Evolutionary conservation across 2,329 filamentous ascomycete genomes (phyloP).

Genomic region (Fonsecaea pedrosoi): DNA sequence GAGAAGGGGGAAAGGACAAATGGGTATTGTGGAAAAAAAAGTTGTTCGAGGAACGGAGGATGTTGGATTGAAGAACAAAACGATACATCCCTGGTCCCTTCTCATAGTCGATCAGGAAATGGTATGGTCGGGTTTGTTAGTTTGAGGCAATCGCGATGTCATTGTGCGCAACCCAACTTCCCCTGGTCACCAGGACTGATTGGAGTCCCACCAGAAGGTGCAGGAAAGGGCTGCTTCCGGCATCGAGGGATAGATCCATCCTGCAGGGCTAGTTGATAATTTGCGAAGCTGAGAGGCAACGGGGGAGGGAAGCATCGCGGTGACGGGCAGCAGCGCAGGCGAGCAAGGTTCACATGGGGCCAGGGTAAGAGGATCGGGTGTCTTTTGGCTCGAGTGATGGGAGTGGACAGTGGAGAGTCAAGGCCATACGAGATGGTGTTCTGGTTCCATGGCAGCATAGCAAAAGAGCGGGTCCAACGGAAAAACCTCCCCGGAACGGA

Average conservation of each 20-base stretch:
- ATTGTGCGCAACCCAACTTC: constrained; percentile 9
- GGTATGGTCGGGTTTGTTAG: constrained; percentile 13
- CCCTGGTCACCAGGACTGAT: constrained; percentile 4
- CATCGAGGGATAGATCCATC: constrained; percentile 14
- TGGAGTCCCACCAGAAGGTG: constrained; percentile 15
- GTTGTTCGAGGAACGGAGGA: constrained; percentile 11
- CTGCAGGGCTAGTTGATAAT: background rate
- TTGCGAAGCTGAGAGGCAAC: background rate
- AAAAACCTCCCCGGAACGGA: constrained; percentile 31
- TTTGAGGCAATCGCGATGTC: constrained; percentile 21
- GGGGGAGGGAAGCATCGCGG: background rate
- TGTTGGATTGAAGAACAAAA: constrained; percentile 22
- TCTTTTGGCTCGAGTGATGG: background rate
- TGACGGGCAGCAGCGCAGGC: background rate
- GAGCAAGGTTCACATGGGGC: background rate
- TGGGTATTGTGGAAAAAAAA: constrained; percentile 4
- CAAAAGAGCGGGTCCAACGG: background rate
- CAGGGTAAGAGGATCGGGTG: constrained; percentile 1
- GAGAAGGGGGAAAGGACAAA: background rate
- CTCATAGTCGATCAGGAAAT: constrained; percentile 16
- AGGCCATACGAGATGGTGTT: background rate
- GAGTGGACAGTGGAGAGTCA: background rate
- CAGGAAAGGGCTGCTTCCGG: constrained; percentile 21
- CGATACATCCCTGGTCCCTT: constrained; percentile 4
- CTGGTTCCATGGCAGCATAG: background rate